Evolutionary conservation across 352 stramenopile genomes (phyloP), one percentile per base, ranked within the genome.

Genomic region (Globisporangium echinulatum): DNA sequence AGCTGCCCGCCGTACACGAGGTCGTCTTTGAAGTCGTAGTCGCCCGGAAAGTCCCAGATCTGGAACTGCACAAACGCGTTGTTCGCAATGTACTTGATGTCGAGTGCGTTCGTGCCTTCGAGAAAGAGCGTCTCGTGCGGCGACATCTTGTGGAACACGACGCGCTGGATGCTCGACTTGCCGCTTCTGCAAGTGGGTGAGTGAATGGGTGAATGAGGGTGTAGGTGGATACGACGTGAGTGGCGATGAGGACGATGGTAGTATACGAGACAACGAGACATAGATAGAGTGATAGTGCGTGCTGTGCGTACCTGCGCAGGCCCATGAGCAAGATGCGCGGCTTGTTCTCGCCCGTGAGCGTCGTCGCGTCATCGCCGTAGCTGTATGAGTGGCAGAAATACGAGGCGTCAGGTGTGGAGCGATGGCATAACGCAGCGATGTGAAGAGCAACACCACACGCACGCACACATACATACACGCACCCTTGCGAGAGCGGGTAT

Each of bases 61-160:
- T 98, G 96, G 72, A 99, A 99, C 65, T 98, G 89, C 71, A 98
- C 96, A 50, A 99, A 96, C 36, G 94, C 92, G 57, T 98, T 99
- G 79, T 99, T 98, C 75, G 96, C 94, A 25, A 99, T 97, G 67
- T 98, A 96, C 62, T 97, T 97, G 69, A 97, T 97, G 66, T 97
- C 90, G 15, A 97, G 76, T 46, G 67, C 82, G 71, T 80, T 79
- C 17, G 87, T 96, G 55, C 70, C 74, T 61, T 92, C 82, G 49
- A 96, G 73, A 57, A 99, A 99, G 39, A 98, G 71, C 48, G 96
- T 99, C 76, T 99, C 96, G 64, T 99, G 96, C 25, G 96, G 94
- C 47, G 88, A 97, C 92, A 98, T 98, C 79, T 99, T 99, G 68
- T 99, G 90, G 82, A 99, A 99, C 44, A 99, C 95, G 58, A 99